These are phyloP conservation scores for Xylaria telfairii DNA, from an alignment of 495 filamentous ascomycete species.

Conservation along the genomic window DNA sequence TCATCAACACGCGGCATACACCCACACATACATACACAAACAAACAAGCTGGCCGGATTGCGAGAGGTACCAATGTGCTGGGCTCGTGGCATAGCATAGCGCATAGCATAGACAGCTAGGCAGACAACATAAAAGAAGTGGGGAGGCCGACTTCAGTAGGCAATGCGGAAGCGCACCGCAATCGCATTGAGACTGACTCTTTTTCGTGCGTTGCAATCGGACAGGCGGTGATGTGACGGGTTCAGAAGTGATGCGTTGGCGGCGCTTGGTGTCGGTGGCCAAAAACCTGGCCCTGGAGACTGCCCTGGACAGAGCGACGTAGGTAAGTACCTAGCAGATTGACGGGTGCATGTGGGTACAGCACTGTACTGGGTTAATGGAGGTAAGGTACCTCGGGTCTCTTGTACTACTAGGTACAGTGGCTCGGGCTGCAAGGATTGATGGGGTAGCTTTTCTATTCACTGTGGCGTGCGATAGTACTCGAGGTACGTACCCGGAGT, in stretches of 20 bases:
- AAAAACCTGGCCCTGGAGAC: constrained; percentile 15
- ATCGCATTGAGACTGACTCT: constrained; percentile 11
- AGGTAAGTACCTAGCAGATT: neutral
- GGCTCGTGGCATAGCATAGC: neutral
- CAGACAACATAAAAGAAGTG: constrained; percentile 14
- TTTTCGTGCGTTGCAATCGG: constrained; percentile 24
- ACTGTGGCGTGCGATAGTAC: constrained; percentile 3
- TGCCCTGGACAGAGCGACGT: neutral
- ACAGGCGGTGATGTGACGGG: constrained; percentile 25
- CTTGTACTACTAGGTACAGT: constrained; percentile 9
- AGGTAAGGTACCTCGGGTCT: neutral
- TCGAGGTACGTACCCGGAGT: constrained; percentile 7
- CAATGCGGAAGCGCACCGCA: constrained; percentile 19
- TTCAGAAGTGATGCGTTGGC: constrained; percentile 27
- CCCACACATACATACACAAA: neutral
- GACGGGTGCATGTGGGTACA: constrained; percentile 3
- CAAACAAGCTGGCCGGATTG: neutral
- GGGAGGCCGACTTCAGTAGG: constrained; percentile 4
- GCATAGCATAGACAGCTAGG: neutral
- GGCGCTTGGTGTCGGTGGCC: constrained; percentile 26
- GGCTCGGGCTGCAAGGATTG: constrained; percentile 16
- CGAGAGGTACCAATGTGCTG: constrained; percentile 2
- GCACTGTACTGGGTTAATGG: constrained; percentile 1
- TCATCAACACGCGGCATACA: neutral
- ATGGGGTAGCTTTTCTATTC: neutral